A percentile compares a stretch with the other conserved stretches of the same genome.
Conservation (phyloP, 2,329 filamentous ascomycete genomes). For the Penicillium sclerotigenum region DNA sequence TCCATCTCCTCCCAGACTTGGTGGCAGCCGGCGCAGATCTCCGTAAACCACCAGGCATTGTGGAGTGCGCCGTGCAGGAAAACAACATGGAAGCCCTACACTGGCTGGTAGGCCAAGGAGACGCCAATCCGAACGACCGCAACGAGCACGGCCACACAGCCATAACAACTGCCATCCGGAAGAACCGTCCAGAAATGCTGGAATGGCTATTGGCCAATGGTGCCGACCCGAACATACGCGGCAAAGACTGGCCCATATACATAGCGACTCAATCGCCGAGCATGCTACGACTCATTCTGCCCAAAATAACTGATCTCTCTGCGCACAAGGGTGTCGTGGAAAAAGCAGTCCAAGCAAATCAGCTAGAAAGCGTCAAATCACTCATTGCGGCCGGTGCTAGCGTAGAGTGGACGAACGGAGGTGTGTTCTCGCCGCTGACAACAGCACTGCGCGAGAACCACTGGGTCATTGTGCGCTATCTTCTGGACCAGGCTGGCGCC, state of each 20-base stretch:
- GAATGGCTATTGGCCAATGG: slow-evolving; percentile 57
- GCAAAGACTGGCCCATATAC: slow-evolving; percentile 68
- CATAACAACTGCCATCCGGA: slow-evolving; percentile 63
- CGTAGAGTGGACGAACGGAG: slow-evolving; percentile 69
- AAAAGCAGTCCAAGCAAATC: slow-evolving; percentile 63
- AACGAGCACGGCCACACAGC: slow-evolving; percentile 58
- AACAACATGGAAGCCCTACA: slow-evolving; percentile 61
- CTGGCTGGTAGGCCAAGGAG: slow-evolving; percentile 57
- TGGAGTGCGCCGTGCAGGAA: slow-evolving; percentile 61
- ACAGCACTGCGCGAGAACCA: slow-evolving; percentile 63
- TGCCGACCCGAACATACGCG: slow-evolving; percentile 61
- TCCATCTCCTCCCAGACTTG: slow-evolving; percentile 57
- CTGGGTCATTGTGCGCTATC: slow-evolving; percentile 59
- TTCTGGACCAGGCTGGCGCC: slow-evolving; percentile 60
- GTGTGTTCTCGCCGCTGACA: slow-evolving; percentile 68
- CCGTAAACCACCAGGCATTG: slow-evolving; percentile 60
- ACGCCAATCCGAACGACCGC: slow-evolving; percentile 60
- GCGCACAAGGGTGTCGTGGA: slow-evolving; percentile 62
- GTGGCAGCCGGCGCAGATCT: slow-evolving; percentile 61
- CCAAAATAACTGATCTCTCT: slow-evolving; percentile 41
- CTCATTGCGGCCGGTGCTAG: slow-evolving; percentile 63
- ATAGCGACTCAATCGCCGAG: slow-evolving; percentile 63
- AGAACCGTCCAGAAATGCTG: slow-evolving; percentile 58
- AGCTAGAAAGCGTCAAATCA: slow-evolving; percentile 65
- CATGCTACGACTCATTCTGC: slow-evolving; percentile 59